Percentiles rank a stretch among this genome's conserved stretches.
phyloP scores from a whole-genome alignment of 2,329 filamentous ascomycete genomes.

The Sporothrix humicola region DNA sequence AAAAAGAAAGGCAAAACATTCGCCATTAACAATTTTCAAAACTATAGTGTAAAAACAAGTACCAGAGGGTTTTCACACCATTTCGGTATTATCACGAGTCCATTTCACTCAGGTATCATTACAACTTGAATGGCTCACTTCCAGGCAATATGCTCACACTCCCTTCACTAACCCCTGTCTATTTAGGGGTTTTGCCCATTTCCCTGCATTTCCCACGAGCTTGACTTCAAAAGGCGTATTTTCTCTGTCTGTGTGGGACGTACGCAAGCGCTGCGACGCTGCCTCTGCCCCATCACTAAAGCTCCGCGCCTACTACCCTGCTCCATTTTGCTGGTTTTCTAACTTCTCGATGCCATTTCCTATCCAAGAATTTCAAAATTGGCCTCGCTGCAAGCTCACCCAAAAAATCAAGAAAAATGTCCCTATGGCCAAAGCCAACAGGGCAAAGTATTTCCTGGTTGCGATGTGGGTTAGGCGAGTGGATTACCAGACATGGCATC shows the following conservation, averaged over 20 bases:
- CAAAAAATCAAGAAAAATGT: background rate
- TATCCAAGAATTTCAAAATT: background rate
- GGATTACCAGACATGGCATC: background rate
- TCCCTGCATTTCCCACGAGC: background rate
- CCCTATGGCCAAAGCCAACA: background rate
- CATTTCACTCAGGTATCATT: too few relatives aligned
- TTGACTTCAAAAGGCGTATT: background rate
- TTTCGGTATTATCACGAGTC: too few relatives aligned
- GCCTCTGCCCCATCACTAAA: slow-evolving; percentile 11
- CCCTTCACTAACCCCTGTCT: background rate
- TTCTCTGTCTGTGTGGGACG: background rate
- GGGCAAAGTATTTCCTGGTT: background rate
- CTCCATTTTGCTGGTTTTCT: background rate
- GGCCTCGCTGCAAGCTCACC: too few relatives aligned
- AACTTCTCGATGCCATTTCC: background rate
- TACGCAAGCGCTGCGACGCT: slow-evolving; percentile 14
- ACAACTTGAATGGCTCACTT: too few relatives aligned
- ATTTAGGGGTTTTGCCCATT: background rate
- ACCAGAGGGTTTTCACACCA: too few relatives aligned
- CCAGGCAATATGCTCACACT: too few relatives aligned
- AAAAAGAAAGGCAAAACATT: too few relatives aligned
- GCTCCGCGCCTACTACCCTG: slow-evolving; percentile 8
- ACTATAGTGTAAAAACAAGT: too few relatives aligned
- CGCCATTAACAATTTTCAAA: too few relatives aligned
- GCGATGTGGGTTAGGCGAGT: background rate